Evolutionary conservation across 1,284 basidiomycete species (phyloP), one percentile per base, ranked within the genome.

Genomic region (Ganoderma lingzhi): DNA sequence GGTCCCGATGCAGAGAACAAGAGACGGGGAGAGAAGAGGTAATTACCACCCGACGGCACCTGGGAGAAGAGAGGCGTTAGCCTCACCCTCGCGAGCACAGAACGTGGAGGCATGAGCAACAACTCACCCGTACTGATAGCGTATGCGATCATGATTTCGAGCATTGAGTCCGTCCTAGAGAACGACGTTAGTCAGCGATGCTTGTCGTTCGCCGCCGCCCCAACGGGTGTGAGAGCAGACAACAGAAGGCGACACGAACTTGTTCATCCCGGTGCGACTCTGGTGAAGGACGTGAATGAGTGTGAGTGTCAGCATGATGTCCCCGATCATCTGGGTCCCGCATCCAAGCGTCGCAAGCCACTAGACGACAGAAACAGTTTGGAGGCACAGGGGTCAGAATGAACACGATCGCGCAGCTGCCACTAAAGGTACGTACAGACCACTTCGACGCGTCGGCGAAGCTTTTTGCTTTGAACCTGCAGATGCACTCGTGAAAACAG

Each of bases 261-360:
- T 60, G 17, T 63, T 55, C 12, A 64, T 51, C 14, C 63, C 67
- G 3, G 67, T 67, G 39, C 67, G 67, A 39, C 62, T 68, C 37
- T 37, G 28, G 28, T 42, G 56, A 19, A 68, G 58, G 37, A 68
- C 63, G 48, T 61, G 45, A 23, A 68, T 68, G 28, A 68, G 67
- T 3, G 58, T 64, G 6, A 48, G 9, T 3, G 62, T 61, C 35
- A 68, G 63, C 12, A 63, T 68, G 45, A 68, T 12, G 67, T 68
- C 67, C 6, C 67, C 67, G 39, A 42, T 35, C 67, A 68, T 68
- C 48, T 68, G 67, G 2, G 63, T 62, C 0, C 56, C 56, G 15
- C 62, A 68, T 8, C 67, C 67, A 1, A 64, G 28, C 1, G 62
- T 60, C 5, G 67, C 67, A 8, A 68, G 67, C 67, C 67, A 68